Conservation (phyloP, 2,329 filamentous ascomycete species). For the Geosmithia putterillii region DNA sequence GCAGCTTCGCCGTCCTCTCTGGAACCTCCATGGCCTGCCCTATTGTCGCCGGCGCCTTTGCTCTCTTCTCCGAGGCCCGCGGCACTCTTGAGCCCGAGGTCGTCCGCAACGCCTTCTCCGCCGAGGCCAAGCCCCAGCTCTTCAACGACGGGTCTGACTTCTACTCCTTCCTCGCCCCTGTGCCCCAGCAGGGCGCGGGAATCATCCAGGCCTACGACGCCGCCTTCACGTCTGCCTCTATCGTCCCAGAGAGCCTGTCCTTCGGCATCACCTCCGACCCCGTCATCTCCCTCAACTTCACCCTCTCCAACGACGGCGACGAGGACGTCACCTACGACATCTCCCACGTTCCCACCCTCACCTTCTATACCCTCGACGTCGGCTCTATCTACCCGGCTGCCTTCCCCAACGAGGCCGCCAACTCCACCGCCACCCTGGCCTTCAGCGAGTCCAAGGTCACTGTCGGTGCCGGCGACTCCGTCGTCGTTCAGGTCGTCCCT, state of each 20-base stretch:
- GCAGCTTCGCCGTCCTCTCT: conserved; percentile 37
- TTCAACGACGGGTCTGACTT: conserved; percentile 31
- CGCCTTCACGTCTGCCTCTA: conserved; percentile 36
- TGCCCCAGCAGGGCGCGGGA: conserved; percentile 48
- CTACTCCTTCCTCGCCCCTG: conserved; percentile 32
- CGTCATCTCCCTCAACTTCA: conserved; percentile 33
- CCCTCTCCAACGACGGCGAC: conserved; percentile 39
- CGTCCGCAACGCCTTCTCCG: conserved; percentile 35
- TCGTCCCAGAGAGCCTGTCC: conserved; percentile 43
- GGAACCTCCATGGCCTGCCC: conserved; percentile 52
- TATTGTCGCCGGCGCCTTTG: conserved; percentile 39
- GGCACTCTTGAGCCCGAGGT: conserved; percentile 36
- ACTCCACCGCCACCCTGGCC: conserved; percentile 26
- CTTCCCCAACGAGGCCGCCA: conserved; percentile 30
- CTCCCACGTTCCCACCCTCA: conserved; percentile 34
- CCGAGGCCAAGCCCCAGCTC: conserved; percentile 33
- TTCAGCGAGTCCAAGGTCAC: conserved; percentile 31
- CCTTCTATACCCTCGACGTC: conserved; percentile 35
- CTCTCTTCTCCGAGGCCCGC: conserved; percentile 38
- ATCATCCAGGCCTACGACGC: conserved; percentile 48
- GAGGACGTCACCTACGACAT: conserved; percentile 38
- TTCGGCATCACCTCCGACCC: conserved; percentile 55
- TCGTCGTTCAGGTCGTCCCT: conserved; percentile 31
- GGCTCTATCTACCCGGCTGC: conserved; percentile 19
- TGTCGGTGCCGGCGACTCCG: conserved; percentile 26